A percentile compares a stretch with the other conserved stretches of the same genome.
Evolutionary conservation across 345 rosid species (phyloP).

Genomic region (Sonneratia caseolaris): DNA sequence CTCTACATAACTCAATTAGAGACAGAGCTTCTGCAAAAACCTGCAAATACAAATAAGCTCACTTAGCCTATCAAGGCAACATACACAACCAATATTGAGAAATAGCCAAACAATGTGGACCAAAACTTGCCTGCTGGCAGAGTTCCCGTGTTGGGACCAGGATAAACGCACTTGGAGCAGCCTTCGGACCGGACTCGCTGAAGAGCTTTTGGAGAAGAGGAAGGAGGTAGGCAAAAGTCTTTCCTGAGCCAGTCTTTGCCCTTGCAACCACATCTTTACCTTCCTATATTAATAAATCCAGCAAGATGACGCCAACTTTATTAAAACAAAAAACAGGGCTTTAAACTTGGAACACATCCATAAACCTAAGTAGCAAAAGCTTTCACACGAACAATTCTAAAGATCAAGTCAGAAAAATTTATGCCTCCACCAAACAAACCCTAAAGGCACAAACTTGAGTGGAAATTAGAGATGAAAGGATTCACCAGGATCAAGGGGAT

Average conservation of each 20-base stretch:
- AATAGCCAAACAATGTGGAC: background rate
- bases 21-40: conserved; percentile 55
- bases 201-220: conserved; percentile 85
- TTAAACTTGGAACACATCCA: background rate
- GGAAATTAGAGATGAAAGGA: background rate
- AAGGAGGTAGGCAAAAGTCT: conserved; percentile 74
- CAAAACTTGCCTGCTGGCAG: conserved; percentile 52
- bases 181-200: conserved; percentile 30
- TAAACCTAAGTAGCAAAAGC: background rate
- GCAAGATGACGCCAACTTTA: background rate
- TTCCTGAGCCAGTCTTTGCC: conserved; percentile 87
- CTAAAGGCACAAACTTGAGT: background rate
- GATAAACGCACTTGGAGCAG: conserved; percentile 62
- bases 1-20: conserved; percentile 66
- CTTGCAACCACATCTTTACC: conserved; percentile 89
- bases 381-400: background rate
- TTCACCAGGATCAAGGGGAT: conserved; percentile 65
- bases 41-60: conserved; percentile 19
- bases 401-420: background rate
- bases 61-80: background rate
- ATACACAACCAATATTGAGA: background rate
- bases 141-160: conserved; percentile 80
- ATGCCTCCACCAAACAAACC: background rate
- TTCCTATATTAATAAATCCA: conserved; percentile 26
- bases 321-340: background rate